phyloP scores from a whole-genome alignment of 2,329 filamentous ascomycete genomes.

The Xylaria sp. region DNA sequence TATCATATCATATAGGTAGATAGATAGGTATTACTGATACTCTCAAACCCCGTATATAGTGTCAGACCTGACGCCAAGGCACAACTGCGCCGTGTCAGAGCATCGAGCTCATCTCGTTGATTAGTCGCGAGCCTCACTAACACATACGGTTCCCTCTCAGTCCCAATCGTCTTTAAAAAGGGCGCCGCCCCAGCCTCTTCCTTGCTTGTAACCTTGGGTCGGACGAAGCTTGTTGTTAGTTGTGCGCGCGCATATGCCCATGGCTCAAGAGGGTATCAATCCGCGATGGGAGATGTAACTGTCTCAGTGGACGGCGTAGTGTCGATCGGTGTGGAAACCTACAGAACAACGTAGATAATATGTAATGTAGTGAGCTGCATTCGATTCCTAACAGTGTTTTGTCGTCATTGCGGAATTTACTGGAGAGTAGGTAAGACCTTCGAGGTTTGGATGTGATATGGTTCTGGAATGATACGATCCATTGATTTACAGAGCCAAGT shows the following conservation, averaged over 20 bases:
- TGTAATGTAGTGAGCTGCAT: background rate
- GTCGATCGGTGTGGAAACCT: background rate
- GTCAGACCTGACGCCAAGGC: conserved; percentile 5
- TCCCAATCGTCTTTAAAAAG: background rate
- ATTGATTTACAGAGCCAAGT: background rate
- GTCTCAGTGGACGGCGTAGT: background rate
- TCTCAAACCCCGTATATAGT: background rate
- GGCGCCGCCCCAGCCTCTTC: background rate
- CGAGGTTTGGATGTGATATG: background rate
- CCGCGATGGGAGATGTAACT: conserved; percentile 2
- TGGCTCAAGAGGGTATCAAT: background rate
- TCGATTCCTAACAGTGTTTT: background rate
- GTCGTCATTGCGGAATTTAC: background rate
- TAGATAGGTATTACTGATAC: background rate
- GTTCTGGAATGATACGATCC: background rate
- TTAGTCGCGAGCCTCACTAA: background rate
- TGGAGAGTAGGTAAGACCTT: background rate
- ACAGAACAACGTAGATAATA: background rate
- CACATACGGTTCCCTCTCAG: background rate
- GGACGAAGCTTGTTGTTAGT: background rate
- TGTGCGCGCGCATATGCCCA: conserved; percentile 10
- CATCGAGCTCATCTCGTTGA: conserved; percentile 5
- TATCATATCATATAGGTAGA: background rate
- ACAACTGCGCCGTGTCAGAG: conserved; percentile 23
- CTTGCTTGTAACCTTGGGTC: background rate